phyloP scores from a whole-genome alignment of 345 rosid species.

The Cochlearia excelsa region DNA sequence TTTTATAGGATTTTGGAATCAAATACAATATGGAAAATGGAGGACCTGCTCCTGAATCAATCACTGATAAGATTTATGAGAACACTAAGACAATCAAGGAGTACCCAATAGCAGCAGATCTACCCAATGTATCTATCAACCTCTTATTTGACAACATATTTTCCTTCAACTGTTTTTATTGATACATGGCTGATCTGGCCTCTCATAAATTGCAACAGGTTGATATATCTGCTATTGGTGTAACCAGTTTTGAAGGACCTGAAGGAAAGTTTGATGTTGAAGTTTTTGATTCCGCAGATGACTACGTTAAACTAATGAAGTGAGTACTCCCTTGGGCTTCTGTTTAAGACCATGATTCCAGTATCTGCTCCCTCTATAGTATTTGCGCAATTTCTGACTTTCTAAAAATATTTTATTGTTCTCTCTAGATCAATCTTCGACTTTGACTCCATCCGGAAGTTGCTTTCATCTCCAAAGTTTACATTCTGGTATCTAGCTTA shows the following conservation, averaged over 20 bases:
- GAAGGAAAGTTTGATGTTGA: constrained; percentile 92
- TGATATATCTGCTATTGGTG: constrained; percentile 66
- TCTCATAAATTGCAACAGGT: constrained; percentile 47
- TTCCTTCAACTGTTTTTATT: constrained; percentile 10
- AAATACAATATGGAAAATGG: constrained; percentile 99
- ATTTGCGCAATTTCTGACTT: constrained; percentile 4
- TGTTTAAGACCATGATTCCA: neutral
- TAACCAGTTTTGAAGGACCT: constrained; percentile 68
- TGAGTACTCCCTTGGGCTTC: constrained; percentile 39
- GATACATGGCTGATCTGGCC: constrained; percentile 9
- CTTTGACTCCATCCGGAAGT: constrained; percentile 70
- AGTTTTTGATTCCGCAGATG: constrained; percentile 89
- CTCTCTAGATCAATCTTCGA: constrained; percentile 82
- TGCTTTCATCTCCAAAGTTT: constrained; percentile 83
- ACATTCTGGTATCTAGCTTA: constrained; percentile 69
- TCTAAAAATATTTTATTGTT: constrained; percentile 3
- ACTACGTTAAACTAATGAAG: constrained; percentile 91
- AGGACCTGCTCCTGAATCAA: constrained; percentile 98
- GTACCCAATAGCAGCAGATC: constrained; percentile 68
- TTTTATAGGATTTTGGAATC: constrained; percentile 88
- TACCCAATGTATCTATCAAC: constrained; percentile 56
- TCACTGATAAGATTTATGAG: constrained; percentile 91
- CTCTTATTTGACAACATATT: constrained; percentile 4
- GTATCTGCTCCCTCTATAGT: constrained; percentile 13
- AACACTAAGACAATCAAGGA: constrained; percentile 90